Conservation (phyloP, 768 basidiomycete genomes). For the Trametes cubensis region DNA sequence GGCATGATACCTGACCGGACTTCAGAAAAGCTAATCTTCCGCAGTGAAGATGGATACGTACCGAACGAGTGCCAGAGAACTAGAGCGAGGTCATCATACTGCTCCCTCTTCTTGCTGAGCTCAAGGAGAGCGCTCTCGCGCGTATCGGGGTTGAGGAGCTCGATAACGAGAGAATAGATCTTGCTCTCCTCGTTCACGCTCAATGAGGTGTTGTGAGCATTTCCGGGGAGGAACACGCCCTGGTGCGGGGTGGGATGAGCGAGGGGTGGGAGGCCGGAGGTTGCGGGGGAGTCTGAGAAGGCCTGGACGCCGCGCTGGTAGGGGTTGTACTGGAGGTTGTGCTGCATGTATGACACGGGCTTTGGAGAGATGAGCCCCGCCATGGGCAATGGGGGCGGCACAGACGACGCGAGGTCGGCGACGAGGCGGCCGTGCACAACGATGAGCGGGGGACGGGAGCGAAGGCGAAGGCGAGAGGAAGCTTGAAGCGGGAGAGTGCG, state of each 20-base stretch:
- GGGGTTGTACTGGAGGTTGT: constrained; percentile 58
- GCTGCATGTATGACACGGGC: constrained; percentile 54
- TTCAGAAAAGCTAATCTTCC: neutral
- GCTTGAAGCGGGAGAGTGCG: neutral
- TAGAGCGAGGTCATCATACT: constrained; percentile 97
- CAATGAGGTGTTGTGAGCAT: constrained; percentile 24
- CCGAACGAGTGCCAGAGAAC: constrained; percentile 99
- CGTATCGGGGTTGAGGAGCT: constrained; percentile 79
- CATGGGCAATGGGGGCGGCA: constrained; percentile 27
- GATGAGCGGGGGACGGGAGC: neutral
- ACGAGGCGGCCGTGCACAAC: constrained; percentile 6
- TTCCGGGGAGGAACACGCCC: constrained; percentile 34
- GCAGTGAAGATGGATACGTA: constrained; percentile 39
- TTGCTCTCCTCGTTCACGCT: constrained; percentile 64
- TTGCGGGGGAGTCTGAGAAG: constrained; percentile 68
- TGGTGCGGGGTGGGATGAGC: constrained; percentile 52
- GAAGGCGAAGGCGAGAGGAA: neutral
- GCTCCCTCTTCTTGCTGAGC: constrained; percentile 97
- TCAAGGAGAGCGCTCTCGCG: constrained; percentile 91
- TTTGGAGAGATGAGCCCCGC: constrained; percentile 38
- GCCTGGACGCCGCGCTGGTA: constrained; percentile 57
- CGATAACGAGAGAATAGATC: constrained; percentile 89
- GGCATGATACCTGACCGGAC: constrained; percentile 86
- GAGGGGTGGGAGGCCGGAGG: constrained; percentile 52
- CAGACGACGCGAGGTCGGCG: constrained; percentile 11